These are phyloP conservation scores for Sarocladiaceae sp. DNA, from an alignment of 2,329 filamentous ascomycete species.

Conservation along the genomic window DNA sequence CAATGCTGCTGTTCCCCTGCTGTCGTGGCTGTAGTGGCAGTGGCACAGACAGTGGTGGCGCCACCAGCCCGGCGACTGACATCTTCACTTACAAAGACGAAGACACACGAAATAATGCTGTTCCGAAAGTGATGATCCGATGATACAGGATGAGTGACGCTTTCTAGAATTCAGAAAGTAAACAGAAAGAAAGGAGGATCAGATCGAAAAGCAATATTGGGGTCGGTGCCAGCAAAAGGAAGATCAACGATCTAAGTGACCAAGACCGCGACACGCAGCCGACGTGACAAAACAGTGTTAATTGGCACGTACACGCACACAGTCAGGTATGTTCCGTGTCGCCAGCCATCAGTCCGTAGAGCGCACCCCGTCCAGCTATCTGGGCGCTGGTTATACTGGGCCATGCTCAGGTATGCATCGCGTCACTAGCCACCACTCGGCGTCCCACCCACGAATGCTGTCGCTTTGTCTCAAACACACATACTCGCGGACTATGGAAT, in stretches of 20 bases:
- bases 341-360: too few species aligned
- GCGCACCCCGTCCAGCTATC: too few species aligned
- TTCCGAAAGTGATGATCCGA: neutral
- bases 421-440: neutral
- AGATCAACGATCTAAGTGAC: neutral
- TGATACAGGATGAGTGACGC: too few species aligned
- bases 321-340: slow-evolving; percentile 7
- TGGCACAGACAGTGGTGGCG: neutral
- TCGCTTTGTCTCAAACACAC: slow-evolving; percentile 1
- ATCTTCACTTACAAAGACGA: too few species aligned
- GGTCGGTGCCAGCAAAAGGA: neutral
- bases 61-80: neutral
- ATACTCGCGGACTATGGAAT: too few species aligned
- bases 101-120: neutral
- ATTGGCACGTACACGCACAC: neutral
- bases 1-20: neutral
- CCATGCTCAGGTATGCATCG: slow-evolving; percentile 6
- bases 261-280: slow-evolving; percentile 1
- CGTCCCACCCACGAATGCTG: neutral
- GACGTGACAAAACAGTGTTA: neutral
- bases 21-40: neutral
- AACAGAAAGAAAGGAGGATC: neutral
- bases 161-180: neutral
- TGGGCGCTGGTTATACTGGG: neutral
- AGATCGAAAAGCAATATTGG: neutral